Evolutionary conservation across 1,284 basidiomycete species (phyloP), one percentile per base, ranked within the genome.

Genomic region (Pseudozyma pruni): DNA sequence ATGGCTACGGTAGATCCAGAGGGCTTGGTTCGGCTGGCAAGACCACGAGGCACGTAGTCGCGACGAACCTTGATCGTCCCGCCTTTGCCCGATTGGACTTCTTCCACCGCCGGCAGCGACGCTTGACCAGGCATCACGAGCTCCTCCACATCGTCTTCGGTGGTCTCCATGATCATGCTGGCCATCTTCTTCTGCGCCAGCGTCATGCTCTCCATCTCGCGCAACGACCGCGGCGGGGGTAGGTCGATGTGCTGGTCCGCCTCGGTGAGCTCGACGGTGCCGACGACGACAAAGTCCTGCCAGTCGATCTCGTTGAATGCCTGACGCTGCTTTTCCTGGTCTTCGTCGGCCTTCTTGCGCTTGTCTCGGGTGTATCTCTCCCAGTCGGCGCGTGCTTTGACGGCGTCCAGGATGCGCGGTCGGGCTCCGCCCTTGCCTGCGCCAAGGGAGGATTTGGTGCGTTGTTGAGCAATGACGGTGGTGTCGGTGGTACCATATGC

Each of bases 271-370:
- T 98, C 96, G 74, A 98, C 97, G 19, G 95, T 98, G 81, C 97
- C 93, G 16, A 98, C 96, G 60, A 97, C 93, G 48, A 94, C 93
- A 85, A 98, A 98, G 84, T 98, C 96, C 80, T 98, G 93, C 96
- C 96, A 99, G 82, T 98, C 96, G 79, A 99, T 98, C 81, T 94
- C 92, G 43, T 93, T 91, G 80, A 97, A 81, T 11, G 74, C 68
- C 33, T 72, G 72, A 13, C 69, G 61, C 40, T 78, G 67, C 47
- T 64, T 62, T 82, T 98, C 94, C 69, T 91, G 89, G 75, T 96
- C 92, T 75, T 95, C 91, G 72, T 92, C 88, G 46, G 90, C 87
- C 81, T 90, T 91, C 84, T 93, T 91, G 70, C 93, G 90, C 83
- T 90, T 89, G 79, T 95, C 91, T 40, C 90, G 85, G 80, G 91